Percentiles rank a stretch among this genome's conserved stretches.
phyloP scores from a whole-genome alignment of 2,329 filamentous ascomycete genomes.

The Fusarium drepaniforme region DNA sequence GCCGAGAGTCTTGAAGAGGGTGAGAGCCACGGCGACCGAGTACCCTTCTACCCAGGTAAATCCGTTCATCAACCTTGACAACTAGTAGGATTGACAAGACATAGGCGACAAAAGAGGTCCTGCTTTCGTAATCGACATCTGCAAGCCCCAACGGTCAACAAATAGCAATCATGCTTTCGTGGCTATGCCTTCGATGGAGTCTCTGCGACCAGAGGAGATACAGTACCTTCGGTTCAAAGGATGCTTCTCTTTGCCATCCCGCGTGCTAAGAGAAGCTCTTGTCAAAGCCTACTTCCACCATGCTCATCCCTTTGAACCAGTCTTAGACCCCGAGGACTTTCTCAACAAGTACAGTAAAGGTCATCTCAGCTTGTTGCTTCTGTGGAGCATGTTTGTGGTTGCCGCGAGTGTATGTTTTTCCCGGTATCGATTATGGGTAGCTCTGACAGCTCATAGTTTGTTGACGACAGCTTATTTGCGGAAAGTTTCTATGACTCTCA shows the following conservation, averaged over 20 bases:
- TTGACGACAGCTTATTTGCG: conserved; percentile 8
- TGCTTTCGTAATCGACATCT: conserved; percentile 12
- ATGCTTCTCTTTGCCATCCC: conserved; percentile 29
- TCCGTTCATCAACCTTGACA: too few relatives aligned
- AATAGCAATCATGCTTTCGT: background rate
- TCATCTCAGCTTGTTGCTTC: conserved; percentile 33
- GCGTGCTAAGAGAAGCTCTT: conserved; percentile 23
- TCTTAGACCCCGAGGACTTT: conserved; percentile 38
- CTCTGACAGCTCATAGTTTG: conserved; percentile 2
- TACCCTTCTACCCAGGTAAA: background rate
- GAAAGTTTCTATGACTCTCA: background rate
- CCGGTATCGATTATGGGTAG: too few relatives aligned
- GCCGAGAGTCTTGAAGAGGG: background rate
- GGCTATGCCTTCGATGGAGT: background rate
- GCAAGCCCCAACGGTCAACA: background rate
- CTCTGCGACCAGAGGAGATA: conserved; percentile 15
- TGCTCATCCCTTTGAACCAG: conserved; percentile 41
- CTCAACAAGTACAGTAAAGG: conserved; percentile 28
- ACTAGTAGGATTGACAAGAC: background rate
- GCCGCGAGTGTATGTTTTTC: conserved; percentile 46
- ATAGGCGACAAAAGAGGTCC: conserved; percentile 7
- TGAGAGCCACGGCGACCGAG: background rate
- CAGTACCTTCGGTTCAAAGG: conserved; percentile 28
- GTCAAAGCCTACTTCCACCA: conserved; percentile 42
- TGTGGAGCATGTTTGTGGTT: conserved; percentile 48